Evolutionary conservation across 2,329 filamentous ascomycete species (phyloP), one percentile per base, ranked within the genome.

Genomic region (Hymenotorrendiella dingleyae): DNA sequence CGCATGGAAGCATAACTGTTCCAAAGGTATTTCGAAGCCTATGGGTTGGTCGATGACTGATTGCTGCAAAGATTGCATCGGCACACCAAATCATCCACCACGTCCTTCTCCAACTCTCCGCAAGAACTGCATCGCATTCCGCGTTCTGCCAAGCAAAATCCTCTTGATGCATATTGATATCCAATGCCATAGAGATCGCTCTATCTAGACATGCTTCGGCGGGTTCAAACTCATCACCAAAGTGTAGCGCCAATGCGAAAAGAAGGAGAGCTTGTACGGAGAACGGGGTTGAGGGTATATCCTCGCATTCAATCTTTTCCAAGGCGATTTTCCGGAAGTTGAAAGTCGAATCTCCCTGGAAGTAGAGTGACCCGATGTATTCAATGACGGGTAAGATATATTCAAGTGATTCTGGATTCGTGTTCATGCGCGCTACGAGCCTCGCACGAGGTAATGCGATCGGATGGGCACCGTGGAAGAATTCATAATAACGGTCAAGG

Each of bases 1-100:
- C 79, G 42, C 82, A 84, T 0, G 82, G 83, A 3, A 86, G 64
- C 0, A 72, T 68, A 0, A 80, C 74, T 16, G 78, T 75, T 1
- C 71, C 68, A 2, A 69, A 62, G 0, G 81, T 63, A 28, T 65
- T 64, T 40, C 67, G 68, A 14, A 71, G 59, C 28, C 62, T 61
- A 55, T 72, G 71, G 10, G 26, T 46, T 7, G 37, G 21, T 11
- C 38, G 35, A 24, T 49, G 48, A 21, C 42, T 44, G 1, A 57
- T 36, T 0, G 57, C 54, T 1, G 54, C 47, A 11, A 66, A 62
- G n/a, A 56, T 61, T 0, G 73, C 77, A 57, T 86, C 82, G 1
- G 78, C 64, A 5, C 77, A 70, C 53, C 75, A 84, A 28, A 86
- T 57, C 54, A 78, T 75, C 83, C 83, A 87, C 82, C 82, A 87